Evolutionary conservation across 345 rosid species (phyloP).

Genomic region (Eutrema yunnanense): DNA sequence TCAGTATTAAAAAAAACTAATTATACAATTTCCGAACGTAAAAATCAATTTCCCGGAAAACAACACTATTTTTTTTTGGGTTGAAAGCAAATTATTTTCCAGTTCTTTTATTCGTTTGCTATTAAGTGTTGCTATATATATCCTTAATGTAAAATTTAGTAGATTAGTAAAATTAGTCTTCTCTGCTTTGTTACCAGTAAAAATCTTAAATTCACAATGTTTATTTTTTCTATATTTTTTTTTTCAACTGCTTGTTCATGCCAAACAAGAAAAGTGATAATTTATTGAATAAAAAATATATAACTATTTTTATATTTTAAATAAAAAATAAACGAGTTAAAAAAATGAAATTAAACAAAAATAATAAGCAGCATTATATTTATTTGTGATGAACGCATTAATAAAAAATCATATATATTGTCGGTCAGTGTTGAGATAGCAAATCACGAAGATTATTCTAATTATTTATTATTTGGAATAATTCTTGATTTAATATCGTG

Average conservation of each 20-base stretch:
- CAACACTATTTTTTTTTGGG: neutral
- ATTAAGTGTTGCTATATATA: no score
- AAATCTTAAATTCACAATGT: neutral
- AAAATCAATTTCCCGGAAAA: neutral
- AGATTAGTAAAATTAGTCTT: neutral
- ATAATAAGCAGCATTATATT: no score
- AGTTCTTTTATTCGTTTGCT: neutral
- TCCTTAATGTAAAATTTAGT: no score
- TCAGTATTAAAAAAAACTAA: no score
- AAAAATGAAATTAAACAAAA: no score
- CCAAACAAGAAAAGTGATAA: neutral
- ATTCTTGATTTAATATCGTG: no score
- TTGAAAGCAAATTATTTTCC: neutral
- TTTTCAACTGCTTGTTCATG: neutral
- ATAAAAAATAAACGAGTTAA: no score
- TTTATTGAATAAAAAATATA: no score
- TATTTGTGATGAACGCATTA: neutral
- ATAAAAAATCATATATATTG: neutral
- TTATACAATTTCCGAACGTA: neutral
- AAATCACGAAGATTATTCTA: neutral
- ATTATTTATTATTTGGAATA: no score
- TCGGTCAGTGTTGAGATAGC: constrained; percentile 24
- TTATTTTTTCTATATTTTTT: neutral
- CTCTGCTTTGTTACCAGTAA: neutral
- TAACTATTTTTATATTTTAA: no score